Percentiles rank a stretch among this genome's conserved stretches.
Conservation (phyloP, 225 moss, liverwort and hornwort species). For the Sphagnum contortum region DNA sequence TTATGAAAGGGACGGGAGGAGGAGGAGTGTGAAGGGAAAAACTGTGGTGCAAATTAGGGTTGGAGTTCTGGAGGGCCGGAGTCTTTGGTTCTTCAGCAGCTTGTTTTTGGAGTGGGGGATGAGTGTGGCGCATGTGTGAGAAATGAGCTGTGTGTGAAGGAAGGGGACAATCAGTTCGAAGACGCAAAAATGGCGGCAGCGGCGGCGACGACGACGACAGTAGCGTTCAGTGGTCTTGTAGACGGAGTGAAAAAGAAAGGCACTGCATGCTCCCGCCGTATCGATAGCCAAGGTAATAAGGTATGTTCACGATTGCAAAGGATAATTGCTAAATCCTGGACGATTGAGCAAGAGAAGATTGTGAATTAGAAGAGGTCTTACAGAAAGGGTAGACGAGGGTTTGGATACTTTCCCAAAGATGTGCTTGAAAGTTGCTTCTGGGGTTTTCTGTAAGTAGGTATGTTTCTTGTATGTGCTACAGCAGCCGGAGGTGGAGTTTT, state of each 20-base stretch:
- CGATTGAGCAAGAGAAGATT: no score
- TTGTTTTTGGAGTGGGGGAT: no score
- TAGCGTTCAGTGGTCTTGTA: slow-evolving; percentile 4
- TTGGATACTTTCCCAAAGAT: not conserved
- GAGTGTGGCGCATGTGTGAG: no score
- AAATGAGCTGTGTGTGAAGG: no score
- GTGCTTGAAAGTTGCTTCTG: not conserved
- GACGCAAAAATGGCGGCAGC: not conserved
- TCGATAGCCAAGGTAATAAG: not conserved
- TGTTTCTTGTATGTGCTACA: not conserved
- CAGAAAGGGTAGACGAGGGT: not conserved
- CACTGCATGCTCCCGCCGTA: not conserved
- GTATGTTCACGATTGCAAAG: not conserved
- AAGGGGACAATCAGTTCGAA: no score
- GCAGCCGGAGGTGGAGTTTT: slow-evolving; percentile 5
- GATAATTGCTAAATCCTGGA: no score
- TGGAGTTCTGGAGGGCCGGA: no score
- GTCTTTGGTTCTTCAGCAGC: no score
- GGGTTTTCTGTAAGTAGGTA: not conserved
- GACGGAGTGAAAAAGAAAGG: not conserved
- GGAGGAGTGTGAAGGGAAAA: no score
- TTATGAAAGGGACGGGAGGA: no score
- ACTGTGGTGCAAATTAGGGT: no score
- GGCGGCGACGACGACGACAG: not conserved
- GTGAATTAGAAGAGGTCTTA: not conserved